These are phyloP conservation scores for Domatiomyces catenatus DNA, from an alignment of 2,329 filamentous ascomycete genomes.

Conservation along the genomic window DNA sequence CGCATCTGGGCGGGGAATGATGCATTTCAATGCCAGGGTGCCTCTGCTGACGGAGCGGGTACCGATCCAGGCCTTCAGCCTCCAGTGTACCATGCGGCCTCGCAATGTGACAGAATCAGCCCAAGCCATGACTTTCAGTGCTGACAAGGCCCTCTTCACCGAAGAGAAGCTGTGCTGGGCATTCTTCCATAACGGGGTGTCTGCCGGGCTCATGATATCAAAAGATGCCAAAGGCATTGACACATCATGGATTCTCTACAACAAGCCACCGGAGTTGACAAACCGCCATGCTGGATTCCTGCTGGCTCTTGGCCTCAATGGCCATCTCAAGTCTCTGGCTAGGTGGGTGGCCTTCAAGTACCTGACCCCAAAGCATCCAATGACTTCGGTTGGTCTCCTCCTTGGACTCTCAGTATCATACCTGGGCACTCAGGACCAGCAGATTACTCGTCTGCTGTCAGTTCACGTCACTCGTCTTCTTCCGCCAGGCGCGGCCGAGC, in stretches of 20 bases:
- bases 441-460: constrained; percentile 82
- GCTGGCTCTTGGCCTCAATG: constrained; percentile 79
- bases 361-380: constrained; percentile 95
- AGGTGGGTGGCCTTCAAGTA: constrained; percentile 99
- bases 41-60: constrained; percentile 88
- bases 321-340: constrained; percentile 81
- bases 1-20: constrained; percentile 68
- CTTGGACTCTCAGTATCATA: constrained; percentile 86
- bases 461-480: constrained; percentile 94
- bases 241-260: constrained; percentile 97
- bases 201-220: constrained; percentile 83
- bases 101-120: constrained; percentile 53
- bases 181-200: constrained; percentile 92
- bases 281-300: constrained; percentile 94
- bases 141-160: constrained; percentile 71
- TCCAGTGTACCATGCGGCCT: constrained; percentile 82
- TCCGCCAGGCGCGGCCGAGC: constrained; percentile 76
- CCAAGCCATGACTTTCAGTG: constrained; percentile 45
- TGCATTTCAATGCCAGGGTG: constrained; percentile 74
- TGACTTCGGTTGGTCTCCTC: constrained; percentile 94
- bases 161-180: constrained; percentile 98
- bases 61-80: constrained; percentile 74
- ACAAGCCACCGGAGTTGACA: constrained; percentile 81
- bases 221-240: constrained; percentile 83
- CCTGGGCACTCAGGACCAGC: constrained; percentile 89